Conservation (phyloP, 768 basidiomycete species). For the Leccinum disarticulatum region DNA sequence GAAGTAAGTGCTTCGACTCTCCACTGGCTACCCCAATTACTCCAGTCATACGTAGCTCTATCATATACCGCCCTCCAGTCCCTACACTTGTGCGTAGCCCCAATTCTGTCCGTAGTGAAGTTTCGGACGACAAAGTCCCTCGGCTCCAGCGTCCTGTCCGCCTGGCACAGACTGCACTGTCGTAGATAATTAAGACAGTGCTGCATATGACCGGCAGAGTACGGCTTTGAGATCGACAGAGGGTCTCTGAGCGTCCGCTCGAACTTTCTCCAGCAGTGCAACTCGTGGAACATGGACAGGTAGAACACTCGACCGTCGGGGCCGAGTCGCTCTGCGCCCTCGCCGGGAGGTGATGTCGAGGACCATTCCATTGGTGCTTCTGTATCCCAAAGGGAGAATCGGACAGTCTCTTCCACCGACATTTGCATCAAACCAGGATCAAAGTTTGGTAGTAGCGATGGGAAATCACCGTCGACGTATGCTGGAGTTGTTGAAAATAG, state of each 20-base stretch:
- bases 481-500: neutral
- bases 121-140: neutral
- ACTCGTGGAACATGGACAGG: neutral
- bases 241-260: neutral
- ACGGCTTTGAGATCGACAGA: neutral
- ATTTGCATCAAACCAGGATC: neutral
- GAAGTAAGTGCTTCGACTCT: neutral
- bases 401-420: neutral
- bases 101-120: neutral
- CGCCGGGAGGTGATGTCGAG: neutral
- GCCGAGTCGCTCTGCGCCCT: neutral
- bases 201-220: neutral
- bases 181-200: neutral
- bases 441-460: neutral
- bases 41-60: neutral
- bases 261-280: neutral
- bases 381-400: neutral
- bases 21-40: neutral
- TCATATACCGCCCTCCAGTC: neutral
- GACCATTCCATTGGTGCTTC: neutral
- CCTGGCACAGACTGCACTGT: slow-evolving; percentile 1
- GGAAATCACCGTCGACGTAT: neutral
- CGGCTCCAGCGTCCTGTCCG: neutral
- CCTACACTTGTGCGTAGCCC: too few relatives aligned
- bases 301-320: neutral